phyloP scores from a whole-genome alignment of 202 grass and related monocot species.

The Musa balbisiana region DNA sequence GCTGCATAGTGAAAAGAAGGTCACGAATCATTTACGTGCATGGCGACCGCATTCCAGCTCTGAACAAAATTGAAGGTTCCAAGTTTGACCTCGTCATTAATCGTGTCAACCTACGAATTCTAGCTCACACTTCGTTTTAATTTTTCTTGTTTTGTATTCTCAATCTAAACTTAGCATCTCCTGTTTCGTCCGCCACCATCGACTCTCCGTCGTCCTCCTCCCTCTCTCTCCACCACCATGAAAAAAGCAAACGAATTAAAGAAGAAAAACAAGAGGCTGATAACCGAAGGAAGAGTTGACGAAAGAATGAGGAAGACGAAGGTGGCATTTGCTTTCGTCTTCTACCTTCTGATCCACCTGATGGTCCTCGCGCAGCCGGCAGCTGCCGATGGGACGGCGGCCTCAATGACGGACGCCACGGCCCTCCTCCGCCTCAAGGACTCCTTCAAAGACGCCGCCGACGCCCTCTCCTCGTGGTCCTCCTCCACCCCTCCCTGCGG shows the following conservation, averaged over 20 bases:
- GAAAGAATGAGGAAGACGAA: not conserved
- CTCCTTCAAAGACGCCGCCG: slow-evolving; percentile 30
- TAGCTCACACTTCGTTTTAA: not conserved
- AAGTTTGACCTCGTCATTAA: not conserved
- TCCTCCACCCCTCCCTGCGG: slow-evolving; percentile 36
- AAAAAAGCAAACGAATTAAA: not conserved
- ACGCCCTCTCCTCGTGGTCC: slow-evolving; percentile 33
- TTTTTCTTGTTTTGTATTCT: not conserved
- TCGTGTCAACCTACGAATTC: slow-evolving; percentile 5
- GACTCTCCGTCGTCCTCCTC: no score
- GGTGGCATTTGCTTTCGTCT: slow-evolving; percentile 1
- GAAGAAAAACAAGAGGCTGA: not conserved
- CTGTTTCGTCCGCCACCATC: no score
- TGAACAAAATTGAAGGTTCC: no score
- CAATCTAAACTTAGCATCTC: not conserved
- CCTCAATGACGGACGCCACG: slow-evolving; percentile 4
- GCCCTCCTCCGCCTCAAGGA: slow-evolving; percentile 41
- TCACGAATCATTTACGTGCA: no score
- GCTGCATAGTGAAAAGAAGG: no score
- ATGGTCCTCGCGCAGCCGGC: not conserved
- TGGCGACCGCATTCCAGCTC: no score
- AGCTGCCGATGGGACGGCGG: not conserved
- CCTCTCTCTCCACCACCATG: not conserved
- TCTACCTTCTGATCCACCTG: slow-evolving; percentile 10
- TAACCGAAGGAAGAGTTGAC: not conserved